phyloP scores from a whole-genome alignment of 208 protist genomes.

The Tritrichomonas musculus region DNA sequence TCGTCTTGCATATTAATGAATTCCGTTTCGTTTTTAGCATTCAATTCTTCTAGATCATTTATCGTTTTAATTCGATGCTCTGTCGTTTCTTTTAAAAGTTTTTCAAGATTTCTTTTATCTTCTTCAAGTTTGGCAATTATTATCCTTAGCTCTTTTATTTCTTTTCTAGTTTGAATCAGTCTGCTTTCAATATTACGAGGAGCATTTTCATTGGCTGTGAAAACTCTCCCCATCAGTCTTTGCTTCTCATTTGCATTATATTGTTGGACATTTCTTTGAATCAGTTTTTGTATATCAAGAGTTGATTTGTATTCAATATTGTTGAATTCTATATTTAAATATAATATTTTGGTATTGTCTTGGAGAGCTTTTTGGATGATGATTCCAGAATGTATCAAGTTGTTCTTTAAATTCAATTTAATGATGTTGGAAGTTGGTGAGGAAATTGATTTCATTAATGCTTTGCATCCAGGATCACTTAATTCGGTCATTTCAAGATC shows the following conservation, averaged over 20 bases:
- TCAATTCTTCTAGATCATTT: too few species aligned
- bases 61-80: too few species aligned
- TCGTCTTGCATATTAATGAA: too few species aligned
- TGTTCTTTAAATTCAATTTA: neutral
- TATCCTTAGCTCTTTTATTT: neutral
- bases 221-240: neutral
- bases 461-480: neutral
- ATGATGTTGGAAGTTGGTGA: neutral
- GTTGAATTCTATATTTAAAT: neutral
- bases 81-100: too few species aligned
- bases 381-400: neutral
- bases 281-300: neutral
- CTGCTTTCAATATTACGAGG: too few species aligned
- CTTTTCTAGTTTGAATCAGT: neutral
- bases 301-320: constrained; percentile 16
- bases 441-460: neutral
- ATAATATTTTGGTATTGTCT: neutral
- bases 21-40: too few species aligned
- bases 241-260: neutral
- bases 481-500: constrained; percentile 25
- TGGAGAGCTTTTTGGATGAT: neutral
- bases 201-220: neutral
- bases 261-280: neutral
- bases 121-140: too few species aligned
- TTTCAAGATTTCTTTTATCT: too few species aligned